Base-by-base conservation (phyloP, 768 basidiomycete species). In the Lentinula boryana region DNA sequence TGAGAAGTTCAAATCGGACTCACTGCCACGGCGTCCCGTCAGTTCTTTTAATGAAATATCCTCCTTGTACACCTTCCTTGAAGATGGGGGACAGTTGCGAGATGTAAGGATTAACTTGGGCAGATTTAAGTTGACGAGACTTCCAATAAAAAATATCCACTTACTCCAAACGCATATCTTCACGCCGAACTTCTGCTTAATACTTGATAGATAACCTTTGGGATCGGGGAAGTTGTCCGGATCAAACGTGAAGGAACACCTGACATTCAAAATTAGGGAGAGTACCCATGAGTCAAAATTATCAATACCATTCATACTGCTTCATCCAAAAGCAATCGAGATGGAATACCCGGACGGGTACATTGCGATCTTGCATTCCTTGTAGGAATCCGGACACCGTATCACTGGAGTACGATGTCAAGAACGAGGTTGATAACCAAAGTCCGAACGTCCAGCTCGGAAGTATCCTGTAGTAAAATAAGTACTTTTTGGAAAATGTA, bases 241-340 rank as follows among this genome's bases (percentile, higher is more conserved):
- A 66, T 90, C 88, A 67, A 89, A 90, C 1, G 86, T 86, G 73
- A 90, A 91, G 12, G 84, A 86, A 64, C 85, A 86, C 84, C 84
- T 85, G 51, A 23, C 4, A 16, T 36, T 12, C 23, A n/a, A 18
- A 18, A 46, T 62, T 69, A 67, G 62, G 68, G 68, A n/a, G 65
- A 43, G 16, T 44, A 16, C 53, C 50, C 12, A 8, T 21, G 27
- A 18, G 9, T 51, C 16, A 38, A n/a, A 44, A 21, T 44, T 21
- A 35, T 35, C 35, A 23, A 10, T 52, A 81, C 85, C 85, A 87
- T 71, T 86, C 83, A 66, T 86, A 85, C 69, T 83, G 82, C 65
- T 84, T 85, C 84, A 85, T 86, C 84, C 85, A 87, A 69, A 88
- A 91, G 67, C 87, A 90, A 67, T 90, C 88, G 43, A 90, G 68